These are phyloP conservation scores for Aspergillus sclerotiicarbonarius DNA, from an alignment of 495 filamentous ascomycete genomes.

Conservation along the genomic window DNA sequence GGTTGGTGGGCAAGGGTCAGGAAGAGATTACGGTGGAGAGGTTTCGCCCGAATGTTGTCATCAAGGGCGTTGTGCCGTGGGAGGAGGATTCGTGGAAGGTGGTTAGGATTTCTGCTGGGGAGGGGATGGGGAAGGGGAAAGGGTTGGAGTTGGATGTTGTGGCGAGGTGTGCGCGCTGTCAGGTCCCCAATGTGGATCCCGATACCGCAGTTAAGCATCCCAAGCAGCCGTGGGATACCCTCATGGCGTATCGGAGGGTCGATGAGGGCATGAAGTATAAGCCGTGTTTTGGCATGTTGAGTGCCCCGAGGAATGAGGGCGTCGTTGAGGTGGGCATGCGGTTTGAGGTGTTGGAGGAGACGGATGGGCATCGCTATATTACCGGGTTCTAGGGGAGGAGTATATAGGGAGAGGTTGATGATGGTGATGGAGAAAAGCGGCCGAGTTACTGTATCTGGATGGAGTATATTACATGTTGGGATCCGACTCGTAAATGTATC, in stretches of 20 bases:
- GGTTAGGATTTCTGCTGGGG: conserved; percentile 51
- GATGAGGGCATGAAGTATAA: conserved; percentile 69
- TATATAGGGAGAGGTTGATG: background rate
- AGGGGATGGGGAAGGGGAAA: background rate
- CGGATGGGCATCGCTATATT: conserved; percentile 59
- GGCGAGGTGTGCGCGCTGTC: conserved; percentile 73
- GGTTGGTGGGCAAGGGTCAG: conserved; percentile 22
- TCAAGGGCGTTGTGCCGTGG: conserved; percentile 61
- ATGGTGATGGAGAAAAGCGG: background rate
- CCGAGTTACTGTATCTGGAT: background rate
- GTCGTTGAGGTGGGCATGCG: conserved; percentile 51
- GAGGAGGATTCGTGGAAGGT: conserved; percentile 80
- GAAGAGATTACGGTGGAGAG: conserved; percentile 50
- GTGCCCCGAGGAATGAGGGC: conserved; percentile 58
- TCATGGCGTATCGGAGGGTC: conserved; percentile 68
- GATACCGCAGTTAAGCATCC: conserved; percentile 66
- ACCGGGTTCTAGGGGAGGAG: conserved; percentile 29
- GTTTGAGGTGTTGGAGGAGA: conserved; percentile 54
- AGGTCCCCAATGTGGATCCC: conserved; percentile 81
- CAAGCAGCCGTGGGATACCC: conserved; percentile 71
- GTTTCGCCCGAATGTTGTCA: conserved; percentile 84
- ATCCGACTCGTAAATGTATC: background rate
- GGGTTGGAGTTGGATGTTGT: conserved; percentile 56
- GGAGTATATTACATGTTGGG: background rate
- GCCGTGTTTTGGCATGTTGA: conserved; percentile 85